Conservation (phyloP, 345 rosid species). For the Acer campestre region DNA sequence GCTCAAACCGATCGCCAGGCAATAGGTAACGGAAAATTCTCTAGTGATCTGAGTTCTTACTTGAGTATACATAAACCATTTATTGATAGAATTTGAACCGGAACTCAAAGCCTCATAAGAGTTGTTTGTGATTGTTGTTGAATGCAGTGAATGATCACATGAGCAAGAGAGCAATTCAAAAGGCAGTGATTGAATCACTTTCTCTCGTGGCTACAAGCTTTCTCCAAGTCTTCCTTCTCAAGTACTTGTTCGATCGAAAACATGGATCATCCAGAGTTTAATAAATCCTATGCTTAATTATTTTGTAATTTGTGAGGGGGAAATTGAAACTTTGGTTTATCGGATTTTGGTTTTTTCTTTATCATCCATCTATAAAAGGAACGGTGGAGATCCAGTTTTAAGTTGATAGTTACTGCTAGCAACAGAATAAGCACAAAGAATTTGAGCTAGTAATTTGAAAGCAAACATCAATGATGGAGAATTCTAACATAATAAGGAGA, state of each 20-base stretch:
- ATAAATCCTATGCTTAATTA: not conserved
- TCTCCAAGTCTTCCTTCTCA: constrained; percentile 71
- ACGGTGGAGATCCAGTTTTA: not conserved
- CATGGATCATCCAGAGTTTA: constrained; percentile 66
- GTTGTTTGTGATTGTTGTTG: not conserved
- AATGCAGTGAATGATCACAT: constrained; percentile 62
- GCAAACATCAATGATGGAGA: not conserved
- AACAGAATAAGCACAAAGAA: not conserved
- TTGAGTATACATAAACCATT: no score
- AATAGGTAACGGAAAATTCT: constrained; percentile 36
- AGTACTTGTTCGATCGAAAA: constrained; percentile 68
- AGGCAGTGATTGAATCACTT: constrained; percentile 66
- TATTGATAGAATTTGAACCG: not conserved
- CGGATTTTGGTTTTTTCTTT: no score
- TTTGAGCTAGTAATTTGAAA: not conserved
- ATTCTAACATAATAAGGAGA: not conserved
- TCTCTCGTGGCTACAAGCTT: constrained; percentile 60
- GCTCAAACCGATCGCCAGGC: constrained; percentile 82
- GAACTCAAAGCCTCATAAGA: no score
- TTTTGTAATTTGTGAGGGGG: not conserved
- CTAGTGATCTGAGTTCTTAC: not conserved
- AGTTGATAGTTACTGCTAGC: not conserved
- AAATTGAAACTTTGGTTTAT: no score
- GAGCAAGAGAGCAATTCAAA: constrained; percentile 64
- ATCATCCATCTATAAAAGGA: no score